Percentiles rank a stretch among this genome's conserved stretches.
Evolutionary conservation across 75 land plant genomes (phyloP).

Genomic region (Adiantum capillusveneris): DNA sequence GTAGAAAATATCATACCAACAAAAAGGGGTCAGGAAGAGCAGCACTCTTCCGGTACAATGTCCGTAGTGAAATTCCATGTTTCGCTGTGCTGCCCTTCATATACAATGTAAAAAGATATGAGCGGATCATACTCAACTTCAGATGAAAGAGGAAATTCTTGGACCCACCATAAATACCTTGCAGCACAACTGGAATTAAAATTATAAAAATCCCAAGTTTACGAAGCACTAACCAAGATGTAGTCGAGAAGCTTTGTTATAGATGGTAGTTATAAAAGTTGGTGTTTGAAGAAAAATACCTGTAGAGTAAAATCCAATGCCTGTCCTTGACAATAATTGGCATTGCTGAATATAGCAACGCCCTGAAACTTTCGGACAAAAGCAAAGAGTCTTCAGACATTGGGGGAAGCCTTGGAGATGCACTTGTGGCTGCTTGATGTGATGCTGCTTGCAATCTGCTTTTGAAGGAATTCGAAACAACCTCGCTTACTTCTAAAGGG

Average conservation of each 20-base stretch:
- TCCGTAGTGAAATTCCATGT: constrained; percentile 92
- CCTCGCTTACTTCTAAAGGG: no score
- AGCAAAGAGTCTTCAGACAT: constrained; percentile 58
- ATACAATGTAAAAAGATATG: constrained; percentile 8
- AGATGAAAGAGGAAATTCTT: no score
- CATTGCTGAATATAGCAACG: constrained; percentile 53
- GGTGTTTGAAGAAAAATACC: constrained; percentile 27
- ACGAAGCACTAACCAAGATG: no score
- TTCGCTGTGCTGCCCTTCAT: constrained; percentile 87
- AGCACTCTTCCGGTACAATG: constrained; percentile 75
- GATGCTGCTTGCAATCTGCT: no score
- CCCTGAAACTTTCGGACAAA: constrained; percentile 56
- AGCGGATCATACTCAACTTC: no score
- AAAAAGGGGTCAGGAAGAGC: constrained; percentile 69
- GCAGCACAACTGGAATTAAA: no score
- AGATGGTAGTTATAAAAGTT: no score
- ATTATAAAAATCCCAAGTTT: no score
- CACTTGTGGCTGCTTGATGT: not conserved
- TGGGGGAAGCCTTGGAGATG: constrained; percentile 10
- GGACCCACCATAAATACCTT: no score
- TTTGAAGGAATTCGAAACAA: no score
- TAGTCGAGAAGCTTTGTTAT: no score
- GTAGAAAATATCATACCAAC: constrained; percentile 39
- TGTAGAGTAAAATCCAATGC: constrained; percentile 79
- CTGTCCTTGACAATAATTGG: constrained; percentile 80